Base-by-base conservation (phyloP, 345 rosid species). In the Salix suchowensis region DNA sequence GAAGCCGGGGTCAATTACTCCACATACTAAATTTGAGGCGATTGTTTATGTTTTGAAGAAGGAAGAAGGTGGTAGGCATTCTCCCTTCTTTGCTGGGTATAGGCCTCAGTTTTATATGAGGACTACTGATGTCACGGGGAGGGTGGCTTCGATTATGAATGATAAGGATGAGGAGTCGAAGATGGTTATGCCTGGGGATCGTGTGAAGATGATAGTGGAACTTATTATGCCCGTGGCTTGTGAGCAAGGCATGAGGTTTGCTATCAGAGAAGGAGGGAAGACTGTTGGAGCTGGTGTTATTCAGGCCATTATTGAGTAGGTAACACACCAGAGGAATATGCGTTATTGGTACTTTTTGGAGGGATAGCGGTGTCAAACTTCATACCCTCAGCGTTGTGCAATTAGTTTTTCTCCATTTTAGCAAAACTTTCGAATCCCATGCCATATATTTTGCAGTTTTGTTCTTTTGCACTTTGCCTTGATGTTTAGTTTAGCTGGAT, bases 131-230 rank as follows among this genome's bases (percentile, higher is more conserved):
- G 97, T 94, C n/a, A 94, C 97, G 0, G 98, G 98, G 46, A 91
- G 74, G 77, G 97, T 94, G 77, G 50, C 94, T 0, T 74, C 86
- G 28, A 89, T 96, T 70, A 91, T 91, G 97, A 93, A 91, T 16
- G 98, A 92, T 61, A 90, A 90, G 82, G 97, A 90, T 30, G 99
- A 94, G 84, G 97, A 94, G 80, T 92, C 97, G 24, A 96, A 91
- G 87, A 92, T 96, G 98, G 97, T 96, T 81, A 92, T 96, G 98
- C 98, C 99, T 0, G 97, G 96, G 62, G 99, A 96, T 79, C 87
- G 92, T 65, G 97, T 96, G 15, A 94, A 91, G 91, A 91, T 92
- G 85, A 87, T 89, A 48, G 95, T 96, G 40, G 98, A 94, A 84
- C 97, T 96, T 60, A 91, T 91, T 74, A 79, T 92, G 88, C 98